These are phyloP conservation scores for Dactylellina sp. DNA, from an alignment of 2,329 filamentous ascomycete species.

Conservation along the genomic window DNA sequence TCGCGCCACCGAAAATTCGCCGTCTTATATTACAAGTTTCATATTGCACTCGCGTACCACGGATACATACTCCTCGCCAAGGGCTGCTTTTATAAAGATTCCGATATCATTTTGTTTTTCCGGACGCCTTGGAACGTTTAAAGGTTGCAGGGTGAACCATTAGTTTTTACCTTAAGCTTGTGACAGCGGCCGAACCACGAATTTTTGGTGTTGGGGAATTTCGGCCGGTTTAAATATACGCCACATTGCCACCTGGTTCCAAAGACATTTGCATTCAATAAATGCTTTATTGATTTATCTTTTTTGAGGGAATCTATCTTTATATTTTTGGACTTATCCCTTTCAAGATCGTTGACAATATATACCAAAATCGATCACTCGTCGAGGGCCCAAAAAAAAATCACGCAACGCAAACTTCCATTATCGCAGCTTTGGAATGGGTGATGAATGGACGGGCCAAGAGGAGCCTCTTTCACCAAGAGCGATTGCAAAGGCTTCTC, in stretches of 20 bases:
- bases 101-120: neutral
- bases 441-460: constrained; percentile 47
- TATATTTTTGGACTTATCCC: neutral
- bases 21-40: constrained; percentile 6
- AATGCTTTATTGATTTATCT: neutral
- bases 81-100: neutral
- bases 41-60: constrained; percentile 21
- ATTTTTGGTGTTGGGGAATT: neutral
- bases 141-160: neutral
- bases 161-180: constrained; percentile 22
- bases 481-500: constrained; percentile 48
- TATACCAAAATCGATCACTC: neutral
- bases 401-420: constrained; percentile 34
- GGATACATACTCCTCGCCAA: constrained; percentile 12
- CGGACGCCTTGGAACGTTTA: neutral
- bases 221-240: neutral
- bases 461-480: constrained; percentile 56
- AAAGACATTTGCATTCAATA: neutral
- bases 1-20: constrained; percentile 37
- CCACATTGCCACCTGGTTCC: neutral
- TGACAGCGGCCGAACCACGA: neutral
- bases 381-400: constrained; percentile 1
- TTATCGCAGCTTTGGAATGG: constrained; percentile 30
- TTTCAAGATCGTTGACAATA: neutral
- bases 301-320: neutral